Base-by-base conservation (phyloP, 78 protist species). In the Neovahlkampfia damariscottae region DNA sequence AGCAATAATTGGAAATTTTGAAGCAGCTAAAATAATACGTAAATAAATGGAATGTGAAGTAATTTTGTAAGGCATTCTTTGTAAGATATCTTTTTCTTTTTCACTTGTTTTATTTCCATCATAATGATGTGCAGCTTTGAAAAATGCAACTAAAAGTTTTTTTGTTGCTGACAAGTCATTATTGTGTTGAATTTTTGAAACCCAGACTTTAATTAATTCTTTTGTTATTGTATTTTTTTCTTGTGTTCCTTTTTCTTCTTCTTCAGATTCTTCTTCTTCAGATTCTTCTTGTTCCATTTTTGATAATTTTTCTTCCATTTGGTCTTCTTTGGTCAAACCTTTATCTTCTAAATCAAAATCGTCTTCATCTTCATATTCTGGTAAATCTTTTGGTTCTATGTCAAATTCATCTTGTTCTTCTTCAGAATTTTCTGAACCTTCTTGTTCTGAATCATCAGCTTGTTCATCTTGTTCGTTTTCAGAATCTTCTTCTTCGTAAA, bases 141-240 rank as follows among this genome's bases (percentile, higher is more conserved):
- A 77, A 84, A 86, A 86, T 38, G 89, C 88, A 8, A 68, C 9
- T 41, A 86, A 39, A 29, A 85, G 30, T 29, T 68, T 72, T 36
- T 75, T 84, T 2, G 79, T 30, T 28, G 67, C 50, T 71, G 35
- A 8, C 75, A 2, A 29, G 59, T 67, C 3, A 40, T 31, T 1
- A 19, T 19, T n/a, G 19, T 50, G 19, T 50, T 41, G n/a, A 31
- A 67, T 77, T 9, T 82, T 34, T 8, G 70, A 5, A 37, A 82
- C 3, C 84, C 78, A 74, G 37, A 72, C 32, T 27, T 79, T 85
- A 28, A 85, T 41, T 5, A 76, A 39, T 32, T 70, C 76, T 58
- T 67, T 40, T 35, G 88, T 85, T 9, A 81, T 27, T 10, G 27
- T 37, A 19, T n/a, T 50, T 19, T 19, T 19, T 59, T 41, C 87